Percentiles rank a stretch among this genome's conserved stretches.
These are phyloP conservation scores for Psilocybe azurescens DNA, from an alignment of 768 basidiomycete species.

Conservation along the genomic window DNA sequence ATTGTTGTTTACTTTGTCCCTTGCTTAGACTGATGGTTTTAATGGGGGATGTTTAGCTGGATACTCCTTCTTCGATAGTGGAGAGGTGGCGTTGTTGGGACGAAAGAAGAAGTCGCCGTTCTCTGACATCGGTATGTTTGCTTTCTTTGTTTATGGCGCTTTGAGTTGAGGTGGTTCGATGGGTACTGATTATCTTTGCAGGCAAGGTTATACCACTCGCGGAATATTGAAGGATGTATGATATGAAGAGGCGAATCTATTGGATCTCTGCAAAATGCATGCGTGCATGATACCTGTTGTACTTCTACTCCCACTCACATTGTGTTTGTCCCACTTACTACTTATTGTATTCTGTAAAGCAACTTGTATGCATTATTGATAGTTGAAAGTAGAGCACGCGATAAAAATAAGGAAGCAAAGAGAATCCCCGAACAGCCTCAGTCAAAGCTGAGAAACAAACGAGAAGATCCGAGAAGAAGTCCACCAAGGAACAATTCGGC, in stretches of 20 bases:
- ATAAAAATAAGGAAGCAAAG: conserved; percentile 79
- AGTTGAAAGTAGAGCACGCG: conserved; percentile 56
- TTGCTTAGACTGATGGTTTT: neutral
- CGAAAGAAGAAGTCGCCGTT: conserved; percentile 64
- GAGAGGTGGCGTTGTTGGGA: conserved; percentile 72
- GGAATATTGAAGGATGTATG: conserved; percentile 35
- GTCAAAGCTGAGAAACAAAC: conserved; percentile 69
- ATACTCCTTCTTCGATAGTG: conserved; percentile 87
- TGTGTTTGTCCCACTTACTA: too few species aligned
- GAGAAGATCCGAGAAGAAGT: conserved; percentile 72
- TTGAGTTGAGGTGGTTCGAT: neutral
- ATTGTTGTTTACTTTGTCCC: conserved; percentile 9
- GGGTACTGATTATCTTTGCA: conserved; percentile 18
- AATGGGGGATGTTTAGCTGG: conserved; percentile 49
- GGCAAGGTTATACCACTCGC: conserved; percentile 49
- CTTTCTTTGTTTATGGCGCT: neutral
- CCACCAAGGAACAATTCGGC: conserved; percentile 64
- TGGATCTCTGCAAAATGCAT: too few species aligned
- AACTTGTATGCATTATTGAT: too few species aligned
- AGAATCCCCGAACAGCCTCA: conserved; percentile 68
- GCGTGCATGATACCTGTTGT: too few species aligned
- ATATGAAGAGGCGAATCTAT: too few species aligned
- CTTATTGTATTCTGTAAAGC: too few species aligned
- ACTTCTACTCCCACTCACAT: too few species aligned
- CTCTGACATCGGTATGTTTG: conserved; percentile 63